Evolutionary conservation across 352 stramenopile species (phyloP), one percentile per base, ranked within the genome.

Genomic region (Pythium chondricola): DNA sequence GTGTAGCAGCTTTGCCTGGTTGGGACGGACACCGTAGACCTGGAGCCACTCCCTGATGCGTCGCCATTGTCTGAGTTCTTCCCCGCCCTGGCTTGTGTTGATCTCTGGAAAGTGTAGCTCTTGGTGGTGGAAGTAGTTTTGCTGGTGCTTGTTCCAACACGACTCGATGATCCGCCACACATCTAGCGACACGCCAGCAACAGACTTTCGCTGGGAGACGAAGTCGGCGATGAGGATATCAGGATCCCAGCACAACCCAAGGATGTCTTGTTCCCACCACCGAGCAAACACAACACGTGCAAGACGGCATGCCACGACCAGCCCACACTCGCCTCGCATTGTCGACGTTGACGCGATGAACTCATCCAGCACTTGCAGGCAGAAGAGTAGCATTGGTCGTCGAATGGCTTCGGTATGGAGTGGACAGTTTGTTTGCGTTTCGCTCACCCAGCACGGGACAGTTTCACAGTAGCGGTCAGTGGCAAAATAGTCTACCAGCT

Each of bases 401-500:
- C 35, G 50, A 13, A 79, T 62, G 1, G 48, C n/a, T 5, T 61
- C 44, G 0, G 14, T 24, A 36, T 89, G 76, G 10, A 88, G 52
- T 14, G 43, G 33, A 32, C 78, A 92, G n/a, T 39, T 62, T 6
- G 52, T 26, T 10, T 65, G 43, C 33, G 74, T 52, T 25, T 40
- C 57, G 18, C 55, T 57, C 8, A 80, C 43, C 74, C 79, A 91
- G 45, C 77, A 90, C 10, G 79, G 76, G 6, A 71, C 60, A 16
- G 71, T 17, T 41, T 91, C 82, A 33, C 73, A 83, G 57, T 85
- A 74, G 4, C 71, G 65, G 43, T 89, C 77, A 1, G 44, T 42
- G 41, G 88, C 74, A 30, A 69, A 88, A 44, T 93, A 93, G 56
- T 91, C 82, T 1, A 55, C 37, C 3, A 89, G 59, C 43, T 85